A percentile compares a stretch with the other conserved stretches of the same genome.
Evolutionary conservation across 2,329 filamentous ascomycete species (phyloP).

Genomic region (Lasiodiplodia citricola): DNA sequence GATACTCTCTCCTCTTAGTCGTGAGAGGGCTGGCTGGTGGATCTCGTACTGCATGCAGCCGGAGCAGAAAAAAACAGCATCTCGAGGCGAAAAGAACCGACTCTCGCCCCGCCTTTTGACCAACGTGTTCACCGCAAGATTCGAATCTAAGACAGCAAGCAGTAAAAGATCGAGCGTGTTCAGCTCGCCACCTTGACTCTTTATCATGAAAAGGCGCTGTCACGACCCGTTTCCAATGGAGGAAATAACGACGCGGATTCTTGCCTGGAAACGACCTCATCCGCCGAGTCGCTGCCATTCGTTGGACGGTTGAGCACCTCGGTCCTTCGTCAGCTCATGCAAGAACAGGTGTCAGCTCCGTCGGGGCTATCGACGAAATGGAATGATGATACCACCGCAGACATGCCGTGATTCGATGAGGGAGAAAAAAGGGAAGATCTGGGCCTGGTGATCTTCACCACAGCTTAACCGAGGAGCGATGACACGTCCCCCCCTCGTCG

Average conservation of each 20-base stretch:
- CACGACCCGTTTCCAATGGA: not conserved
- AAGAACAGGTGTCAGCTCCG: not conserved
- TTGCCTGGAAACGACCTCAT: not conserved
- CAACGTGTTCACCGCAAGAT: not conserved
- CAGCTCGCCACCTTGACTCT: not conserved
- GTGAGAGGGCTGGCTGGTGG: not conserved
- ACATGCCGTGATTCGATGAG: not conserved
- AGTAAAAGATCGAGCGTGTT: not conserved
- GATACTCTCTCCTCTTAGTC: not conserved
- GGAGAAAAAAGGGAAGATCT: not conserved
- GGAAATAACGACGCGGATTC: not conserved
- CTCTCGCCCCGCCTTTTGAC: not conserved
- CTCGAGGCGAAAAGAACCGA: not conserved
- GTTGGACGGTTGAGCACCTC: not conserved
- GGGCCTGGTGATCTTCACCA: not conserved
- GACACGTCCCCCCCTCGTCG: not conserved
- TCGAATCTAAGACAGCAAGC: not conserved
- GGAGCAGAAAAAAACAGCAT: not conserved
- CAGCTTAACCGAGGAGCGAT: not conserved
- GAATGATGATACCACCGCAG: not conserved
- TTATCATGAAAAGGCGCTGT: not conserved
- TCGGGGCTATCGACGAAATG: not conserved
- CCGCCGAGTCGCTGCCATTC: not conserved
- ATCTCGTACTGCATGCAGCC: not conserved
- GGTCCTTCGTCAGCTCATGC: not conserved